phyloP scores from a whole-genome alignment of 1,284 basidiomycete species.

The Cryptococcus jaspeensis region DNA sequence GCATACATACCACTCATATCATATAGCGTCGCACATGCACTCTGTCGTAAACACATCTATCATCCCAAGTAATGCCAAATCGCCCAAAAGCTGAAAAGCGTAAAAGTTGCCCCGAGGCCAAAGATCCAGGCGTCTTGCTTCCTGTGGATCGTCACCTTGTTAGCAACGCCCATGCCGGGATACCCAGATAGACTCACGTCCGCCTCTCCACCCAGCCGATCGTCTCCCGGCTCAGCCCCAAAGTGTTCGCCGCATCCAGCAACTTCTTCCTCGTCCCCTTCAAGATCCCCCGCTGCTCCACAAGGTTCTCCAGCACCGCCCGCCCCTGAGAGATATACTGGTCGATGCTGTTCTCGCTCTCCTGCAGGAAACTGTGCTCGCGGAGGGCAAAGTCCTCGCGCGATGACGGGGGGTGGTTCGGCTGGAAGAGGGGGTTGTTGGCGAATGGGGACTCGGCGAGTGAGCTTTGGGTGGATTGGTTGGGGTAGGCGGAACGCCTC shows the following conservation, averaged over 20 bases:
- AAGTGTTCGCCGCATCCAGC: conserved; percentile 83
- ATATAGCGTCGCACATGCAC: too few relatives aligned
- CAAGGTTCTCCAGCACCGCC: conserved; percentile 82
- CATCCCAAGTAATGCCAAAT: conserved; percentile 87
- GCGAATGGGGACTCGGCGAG: conserved; percentile 49
- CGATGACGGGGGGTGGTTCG: conserved; percentile 54
- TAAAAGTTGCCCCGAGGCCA: conserved; percentile 74
- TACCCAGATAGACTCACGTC: conserved; percentile 60
- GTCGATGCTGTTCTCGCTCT: conserved; percentile 75
- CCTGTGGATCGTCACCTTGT: conserved; percentile 51
- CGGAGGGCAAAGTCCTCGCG: conserved; percentile 74
- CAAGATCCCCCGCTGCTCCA: conserved; percentile 84
- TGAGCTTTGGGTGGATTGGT: conserved; percentile 36
- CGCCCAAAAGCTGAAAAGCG: conserved; percentile 83
- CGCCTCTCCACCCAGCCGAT: conserved; percentile 93
- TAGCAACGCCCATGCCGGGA: not conserved
- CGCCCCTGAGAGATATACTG: conserved; percentile 86
- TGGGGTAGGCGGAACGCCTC: conserved; percentile 21
- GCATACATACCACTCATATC: too few relatives aligned
- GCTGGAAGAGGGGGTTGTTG: conserved; percentile 51
- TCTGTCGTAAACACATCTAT: not conserved
- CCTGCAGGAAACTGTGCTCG: conserved; percentile 82
- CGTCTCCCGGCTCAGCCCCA: conserved; percentile 85
- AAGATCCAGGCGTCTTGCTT: conserved; percentile 93
- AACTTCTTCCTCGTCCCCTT: conserved; percentile 84